A percentile compares a stretch with the other conserved stretches of the same genome.
phyloP scores from a whole-genome alignment of 768 basidiomycete species.

The Clitopilus hobsonii region DNA sequence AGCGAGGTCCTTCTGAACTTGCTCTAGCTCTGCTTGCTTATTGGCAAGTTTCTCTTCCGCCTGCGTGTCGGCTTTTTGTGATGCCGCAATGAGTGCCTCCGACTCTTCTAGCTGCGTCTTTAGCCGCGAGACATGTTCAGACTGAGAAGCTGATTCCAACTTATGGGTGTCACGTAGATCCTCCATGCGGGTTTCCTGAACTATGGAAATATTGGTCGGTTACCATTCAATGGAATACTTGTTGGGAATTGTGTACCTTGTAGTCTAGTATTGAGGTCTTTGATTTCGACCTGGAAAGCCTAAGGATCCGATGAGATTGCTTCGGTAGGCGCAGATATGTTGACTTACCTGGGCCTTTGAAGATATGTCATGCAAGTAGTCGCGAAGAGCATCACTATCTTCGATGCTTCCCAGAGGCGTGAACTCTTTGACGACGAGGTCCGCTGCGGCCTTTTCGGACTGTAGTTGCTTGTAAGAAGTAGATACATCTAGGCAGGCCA shows the following conservation, averaged over 20 bases:
- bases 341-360: conserved; percentile 67
- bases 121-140: conserved; percentile 67
- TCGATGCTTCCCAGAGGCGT: conserved; percentile 66
- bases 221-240: background rate
- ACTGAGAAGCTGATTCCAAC: conserved; percentile 75
- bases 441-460: conserved; percentile 64
- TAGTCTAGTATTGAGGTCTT: conserved; percentile 66
- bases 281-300: conserved; percentile 76
- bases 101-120: conserved; percentile 64
- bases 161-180: conserved; percentile 83
- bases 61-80: conserved; percentile 42
- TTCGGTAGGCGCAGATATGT: background rate
- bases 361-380: conserved; percentile 64
- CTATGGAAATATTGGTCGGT: conserved; percentile 31
- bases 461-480: conserved; percentile 74
- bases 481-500: conserved; percentile 58
- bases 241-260: conserved; percentile 45
- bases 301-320: conserved; percentile 19
- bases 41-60: conserved; percentile 45
- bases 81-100: conserved; percentile 63
- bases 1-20: conserved; percentile 60
- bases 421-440: conserved; percentile 61
- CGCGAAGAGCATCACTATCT: conserved; percentile 64
- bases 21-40: conserved; percentile 50
- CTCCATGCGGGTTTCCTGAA: conserved; percentile 78